Percentiles rank a stretch among this genome's conserved stretches.
phyloP scores from a whole-genome alignment of 176 grass and related monocot genomes.

The Guadua angustifolia region DNA sequence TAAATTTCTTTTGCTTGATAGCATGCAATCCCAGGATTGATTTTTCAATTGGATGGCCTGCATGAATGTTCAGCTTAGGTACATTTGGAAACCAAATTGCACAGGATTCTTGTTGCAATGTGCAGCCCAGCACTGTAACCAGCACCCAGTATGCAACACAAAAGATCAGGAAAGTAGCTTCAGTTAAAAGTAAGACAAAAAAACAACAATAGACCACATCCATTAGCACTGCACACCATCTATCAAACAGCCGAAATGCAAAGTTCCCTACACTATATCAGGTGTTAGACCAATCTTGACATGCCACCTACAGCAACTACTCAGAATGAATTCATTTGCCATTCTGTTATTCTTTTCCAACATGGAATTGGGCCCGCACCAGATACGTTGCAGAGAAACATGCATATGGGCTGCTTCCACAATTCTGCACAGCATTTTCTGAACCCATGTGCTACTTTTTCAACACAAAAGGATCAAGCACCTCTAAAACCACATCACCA shows the following conservation, averaged over 20 bases:
- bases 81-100: neutral
- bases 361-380: neutral
- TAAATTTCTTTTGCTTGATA: neutral
- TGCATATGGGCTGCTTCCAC: neutral
- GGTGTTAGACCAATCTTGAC: neutral
- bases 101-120: neutral
- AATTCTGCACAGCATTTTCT: neutral
- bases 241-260: neutral
- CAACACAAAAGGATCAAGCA: neutral
- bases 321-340: neutral
- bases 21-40: neutral
- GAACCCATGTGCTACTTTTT: neutral
- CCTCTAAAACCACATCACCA: neutral
- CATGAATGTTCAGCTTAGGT: neutral
- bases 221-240: neutral
- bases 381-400: neutral
- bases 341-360: neutral
- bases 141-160: neutral
- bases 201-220: neutral
- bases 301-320: neutral
- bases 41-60: neutral
- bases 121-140: neutral
- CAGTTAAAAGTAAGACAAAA: neutral
- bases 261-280: conserved; percentile 1
- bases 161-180: neutral